A percentile compares a stretch with the other conserved stretches of the same genome.
Conservation (phyloP, 176 grass and related monocot genomes). For the Cocos nucifera region DNA sequence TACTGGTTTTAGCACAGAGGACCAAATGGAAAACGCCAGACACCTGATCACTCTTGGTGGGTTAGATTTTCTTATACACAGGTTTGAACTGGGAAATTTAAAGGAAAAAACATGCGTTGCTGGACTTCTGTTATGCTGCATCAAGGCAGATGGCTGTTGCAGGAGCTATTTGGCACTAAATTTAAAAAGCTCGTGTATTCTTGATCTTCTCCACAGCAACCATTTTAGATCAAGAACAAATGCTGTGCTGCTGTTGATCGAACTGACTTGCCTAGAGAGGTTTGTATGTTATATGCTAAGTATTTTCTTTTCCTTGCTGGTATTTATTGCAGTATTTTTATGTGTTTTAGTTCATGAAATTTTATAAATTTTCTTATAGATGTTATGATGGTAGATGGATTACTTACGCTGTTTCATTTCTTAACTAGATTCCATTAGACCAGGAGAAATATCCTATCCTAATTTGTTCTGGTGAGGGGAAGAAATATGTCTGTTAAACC, state of each 20-base stretch:
- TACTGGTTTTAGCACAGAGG: conserved; percentile 6
- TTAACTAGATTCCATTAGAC: no score
- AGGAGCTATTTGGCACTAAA: conserved; percentile 38
- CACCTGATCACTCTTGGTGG: conserved; percentile 42
- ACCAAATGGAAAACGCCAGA: conserved; percentile 32
- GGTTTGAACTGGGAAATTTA: conserved; percentile 19
- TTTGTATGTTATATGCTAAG: not conserved
- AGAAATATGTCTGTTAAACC: no score
- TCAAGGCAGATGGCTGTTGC: conserved; percentile 42
- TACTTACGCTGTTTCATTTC: no score
- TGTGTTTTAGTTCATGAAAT: no score
- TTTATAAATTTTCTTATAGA: no score
- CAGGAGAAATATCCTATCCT: no score
- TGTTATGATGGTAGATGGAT: no score
- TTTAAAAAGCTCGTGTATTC: conserved; percentile 16
- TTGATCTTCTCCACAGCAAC: conserved; percentile 29
- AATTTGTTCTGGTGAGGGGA: no score
- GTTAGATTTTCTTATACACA: conserved; percentile 34
- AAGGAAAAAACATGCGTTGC: conserved; percentile 21
- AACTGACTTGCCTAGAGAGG: conserved; percentile 39
- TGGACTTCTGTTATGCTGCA: conserved; percentile 31
- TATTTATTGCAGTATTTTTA: no score
- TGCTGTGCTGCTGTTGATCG: conserved; percentile 27
- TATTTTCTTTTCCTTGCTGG: no score
- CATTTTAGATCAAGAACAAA: conserved; percentile 11